Conservation (phyloP, 345 rosid genomes). For the Eucalyptus polyanthemos region DNA sequence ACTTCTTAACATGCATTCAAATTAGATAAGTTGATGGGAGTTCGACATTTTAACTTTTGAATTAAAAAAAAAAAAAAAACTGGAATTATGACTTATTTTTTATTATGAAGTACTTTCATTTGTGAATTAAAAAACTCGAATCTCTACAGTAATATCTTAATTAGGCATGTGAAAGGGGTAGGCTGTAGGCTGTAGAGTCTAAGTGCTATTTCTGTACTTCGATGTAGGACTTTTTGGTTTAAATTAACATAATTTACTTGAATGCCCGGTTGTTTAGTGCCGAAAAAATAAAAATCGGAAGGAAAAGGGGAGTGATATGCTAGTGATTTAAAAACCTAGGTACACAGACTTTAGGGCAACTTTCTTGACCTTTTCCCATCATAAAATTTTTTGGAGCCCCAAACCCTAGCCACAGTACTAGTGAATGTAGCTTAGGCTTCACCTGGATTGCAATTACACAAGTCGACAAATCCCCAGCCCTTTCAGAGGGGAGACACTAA, state of each 20-base stretch:
- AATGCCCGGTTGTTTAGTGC: not conserved
- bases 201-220: not conserved
- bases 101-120: not conserved
- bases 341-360: not conserved
- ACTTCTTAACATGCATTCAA: not conserved
- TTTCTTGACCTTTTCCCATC: not conserved
- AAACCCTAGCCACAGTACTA: conserved; percentile 7
- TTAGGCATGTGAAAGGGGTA: not conserved
- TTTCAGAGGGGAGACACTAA: not conserved
- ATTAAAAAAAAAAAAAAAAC: not conserved
- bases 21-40: not conserved
- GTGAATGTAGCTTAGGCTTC: not conserved
- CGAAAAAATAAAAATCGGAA: not conserved
- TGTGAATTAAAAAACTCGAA: not conserved
- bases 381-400: conserved; percentile 32
- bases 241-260: not conserved
- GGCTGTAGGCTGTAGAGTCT: not conserved
- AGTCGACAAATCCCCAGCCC: not conserved
- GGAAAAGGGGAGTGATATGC: not conserved
- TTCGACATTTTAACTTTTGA: not conserved
- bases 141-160: not conserved
- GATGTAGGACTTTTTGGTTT: not conserved
- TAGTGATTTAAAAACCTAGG: not conserved
- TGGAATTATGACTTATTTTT: not conserved
- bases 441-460: not conserved